Base-by-base conservation (phyloP, 2,329 filamentous ascomycete genomes). In the Leptographium radiaticola region DNA sequence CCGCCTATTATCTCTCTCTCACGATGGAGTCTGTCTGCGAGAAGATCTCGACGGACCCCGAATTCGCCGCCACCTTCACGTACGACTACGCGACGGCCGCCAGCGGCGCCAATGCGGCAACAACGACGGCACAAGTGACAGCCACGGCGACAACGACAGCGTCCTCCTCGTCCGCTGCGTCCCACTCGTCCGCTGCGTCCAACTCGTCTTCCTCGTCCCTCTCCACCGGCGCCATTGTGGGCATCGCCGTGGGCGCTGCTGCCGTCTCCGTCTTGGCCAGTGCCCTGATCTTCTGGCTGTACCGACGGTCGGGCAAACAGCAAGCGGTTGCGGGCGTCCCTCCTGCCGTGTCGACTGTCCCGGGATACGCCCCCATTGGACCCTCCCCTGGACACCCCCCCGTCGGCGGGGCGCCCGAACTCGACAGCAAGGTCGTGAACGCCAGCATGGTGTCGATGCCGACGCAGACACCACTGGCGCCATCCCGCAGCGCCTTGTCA, bases 201-300 rank as follows among this genome's bases (percentile, higher is more conserved):
- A 15, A 30, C 15, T 18, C 16, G 31, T 47, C 30, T 39, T 2
- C 46, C n/a, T 20, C 42, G 11, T 49, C 47, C 16, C 54, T 60
- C 36, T 53, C 56, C 49, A 56, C 53, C 16, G 58, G 58, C 34
- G 53, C 53, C 20, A 58, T 58, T 46, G 55, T 44, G 7, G 55
- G 57, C 49, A 57, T 56, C 25, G 57, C 57, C n/a, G 43, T 58
- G 12, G 57, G 57, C 20, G 53, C 53, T 1, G 57, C 53, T 4
- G 51, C 7, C 16, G 57, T 55, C 31, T 55, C 53, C 25, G 40
- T 57, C 5, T 25, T 57, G 12, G 15, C 57, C 13, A 54, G 57
- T 40, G 55, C 52, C 20, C 8, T 53, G 33, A 1, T 54, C 42
- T 57, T 58, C 33, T 43, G 57, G 9, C 38, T 56, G 44, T 58